Conservation (phyloP, 2,329 filamentous ascomycete species). For the Fusarium lateritium region DNA sequence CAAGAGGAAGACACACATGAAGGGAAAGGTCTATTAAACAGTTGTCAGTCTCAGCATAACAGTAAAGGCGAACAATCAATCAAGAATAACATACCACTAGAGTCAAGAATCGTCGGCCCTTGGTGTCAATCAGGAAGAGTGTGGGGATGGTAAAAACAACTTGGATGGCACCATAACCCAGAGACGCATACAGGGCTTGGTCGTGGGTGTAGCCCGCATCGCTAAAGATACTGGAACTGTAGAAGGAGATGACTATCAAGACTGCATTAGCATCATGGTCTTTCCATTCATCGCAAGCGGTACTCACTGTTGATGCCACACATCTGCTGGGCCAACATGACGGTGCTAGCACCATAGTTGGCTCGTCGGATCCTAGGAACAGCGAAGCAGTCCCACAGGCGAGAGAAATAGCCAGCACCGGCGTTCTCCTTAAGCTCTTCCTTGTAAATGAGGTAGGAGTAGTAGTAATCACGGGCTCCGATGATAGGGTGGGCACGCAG, state of each 20-base stretch:
- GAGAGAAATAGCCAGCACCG: slow-evolving; percentile 59
- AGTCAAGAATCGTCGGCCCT: slow-evolving; percentile 23
- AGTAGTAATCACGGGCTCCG: slow-evolving; percentile 73
- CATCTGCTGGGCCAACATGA: slow-evolving; percentile 85
- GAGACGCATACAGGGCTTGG: slow-evolving; percentile 19
- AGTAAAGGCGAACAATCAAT: not conserved
- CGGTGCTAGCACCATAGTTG: slow-evolving; percentile 80
- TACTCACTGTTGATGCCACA: slow-evolving; percentile 71
- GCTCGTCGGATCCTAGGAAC: slow-evolving; percentile 78
- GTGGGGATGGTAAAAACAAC: slow-evolving; percentile 34
- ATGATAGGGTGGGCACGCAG: slow-evolving; percentile 69
- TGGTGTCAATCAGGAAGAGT: slow-evolving; percentile 35
- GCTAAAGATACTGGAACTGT: slow-evolving; percentile 30
- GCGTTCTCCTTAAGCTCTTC: slow-evolving; percentile 58
- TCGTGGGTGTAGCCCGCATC: slow-evolving; percentile 7
- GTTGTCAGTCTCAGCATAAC: not conserved
- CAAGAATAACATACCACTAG: slow-evolving; percentile 1
- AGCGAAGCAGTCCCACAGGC: slow-evolving; percentile 74
- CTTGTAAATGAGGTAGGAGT: slow-evolving; percentile 61
- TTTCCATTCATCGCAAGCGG: not conserved
- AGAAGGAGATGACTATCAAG: slow-evolving; percentile 27
- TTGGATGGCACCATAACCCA: slow-evolving; percentile 29
- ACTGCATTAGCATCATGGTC: not conserved
- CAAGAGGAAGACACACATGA: slow-evolving; percentile 28
- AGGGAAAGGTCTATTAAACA: slow-evolving; percentile 7